phyloP scores from a whole-genome alignment of 176 grass and related monocot species.

The Chloris gayana region DNA sequence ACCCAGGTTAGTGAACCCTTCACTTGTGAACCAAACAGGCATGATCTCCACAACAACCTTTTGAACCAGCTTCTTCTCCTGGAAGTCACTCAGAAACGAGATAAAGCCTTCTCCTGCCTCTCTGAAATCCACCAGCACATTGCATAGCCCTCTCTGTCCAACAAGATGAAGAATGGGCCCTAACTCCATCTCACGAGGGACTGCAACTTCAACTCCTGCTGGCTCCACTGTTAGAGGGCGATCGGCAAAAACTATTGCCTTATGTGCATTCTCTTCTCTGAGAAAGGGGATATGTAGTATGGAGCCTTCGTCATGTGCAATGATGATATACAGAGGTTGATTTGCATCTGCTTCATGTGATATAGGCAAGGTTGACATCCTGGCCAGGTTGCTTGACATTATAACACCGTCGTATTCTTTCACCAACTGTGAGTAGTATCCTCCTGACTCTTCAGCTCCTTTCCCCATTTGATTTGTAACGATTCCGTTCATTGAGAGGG shows the following conservation, averaged over 20 bases:
- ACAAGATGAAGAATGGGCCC: slow-evolving; percentile 58
- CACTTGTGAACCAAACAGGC: slow-evolving; percentile 54
- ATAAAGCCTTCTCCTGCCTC: slow-evolving; percentile 39
- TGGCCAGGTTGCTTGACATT: slow-evolving; percentile 66
- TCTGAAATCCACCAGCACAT: slow-evolving; percentile 74
- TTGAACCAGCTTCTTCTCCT: slow-evolving; percentile 66
- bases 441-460: slow-evolving; percentile 55
- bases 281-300: slow-evolving; percentile 55
- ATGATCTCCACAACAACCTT: slow-evolving; percentile 77
- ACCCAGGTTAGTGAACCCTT: slow-evolving; percentile 33
- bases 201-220: slow-evolving; percentile 46
- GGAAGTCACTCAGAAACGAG: slow-evolving; percentile 53
- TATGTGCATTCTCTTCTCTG: slow-evolving; percentile 38
- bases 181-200: slow-evolving; percentile 56
- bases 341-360: slow-evolving; percentile 68
- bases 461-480: slow-evolving; percentile 60
- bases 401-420: slow-evolving; percentile 87
- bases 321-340: slow-evolving; percentile 74
- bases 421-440: slow-evolving; percentile 76
- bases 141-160: slow-evolving; percentile 54
- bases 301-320: slow-evolving; percentile 44
- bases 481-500: slow-evolving; percentile 63
- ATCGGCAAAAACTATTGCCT: slow-evolving; percentile 56
- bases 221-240: slow-evolving; percentile 52
- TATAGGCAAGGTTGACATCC: slow-evolving; percentile 46